A percentile compares a stretch with the other conserved stretches of the same genome.
phyloP scores from a whole-genome alignment of 2,329 filamentous ascomycete species.

The Colletotrichum sp. region DNA sequence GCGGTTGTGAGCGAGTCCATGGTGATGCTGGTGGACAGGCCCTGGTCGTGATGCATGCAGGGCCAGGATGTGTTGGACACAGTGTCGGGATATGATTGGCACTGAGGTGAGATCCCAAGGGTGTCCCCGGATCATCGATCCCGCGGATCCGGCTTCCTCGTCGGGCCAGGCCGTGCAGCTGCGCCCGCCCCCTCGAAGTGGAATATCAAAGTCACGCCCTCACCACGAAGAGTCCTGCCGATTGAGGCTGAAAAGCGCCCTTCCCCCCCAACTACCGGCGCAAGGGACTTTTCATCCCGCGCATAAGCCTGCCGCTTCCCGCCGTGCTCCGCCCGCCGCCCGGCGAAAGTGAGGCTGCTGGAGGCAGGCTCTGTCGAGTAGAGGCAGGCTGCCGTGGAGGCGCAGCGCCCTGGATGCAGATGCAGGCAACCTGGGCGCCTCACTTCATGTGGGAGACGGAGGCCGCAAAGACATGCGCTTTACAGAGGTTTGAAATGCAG shows the following conservation, averaged over 20 bases:
- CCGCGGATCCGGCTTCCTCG: neutral
- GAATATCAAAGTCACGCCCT: neutral
- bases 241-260: neutral
- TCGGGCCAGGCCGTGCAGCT: neutral
- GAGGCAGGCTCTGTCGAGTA: neutral
- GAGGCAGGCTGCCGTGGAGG: neutral
- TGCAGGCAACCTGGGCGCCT: neutral
- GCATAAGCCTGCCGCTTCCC: neutral
- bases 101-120: neutral
- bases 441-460: neutral
- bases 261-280: neutral
- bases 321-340: neutral
- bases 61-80: neutral
- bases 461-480: neutral
- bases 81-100: neutral
- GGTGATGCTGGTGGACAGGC: neutral
- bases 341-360: neutral
- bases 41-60: neutral
- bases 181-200: neutral
- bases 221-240: neutral
- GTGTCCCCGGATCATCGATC: neutral
- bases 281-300: neutral
- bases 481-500: neutral
- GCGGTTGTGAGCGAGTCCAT: conserved; percentile 8
- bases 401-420: neutral